A percentile compares a stretch with the other conserved stretches of the same genome.
These are phyloP conservation scores for Fistulifera pelliculosa DNA, from an alignment of 108 stramenopile species.

Conservation along the genomic window DNA sequence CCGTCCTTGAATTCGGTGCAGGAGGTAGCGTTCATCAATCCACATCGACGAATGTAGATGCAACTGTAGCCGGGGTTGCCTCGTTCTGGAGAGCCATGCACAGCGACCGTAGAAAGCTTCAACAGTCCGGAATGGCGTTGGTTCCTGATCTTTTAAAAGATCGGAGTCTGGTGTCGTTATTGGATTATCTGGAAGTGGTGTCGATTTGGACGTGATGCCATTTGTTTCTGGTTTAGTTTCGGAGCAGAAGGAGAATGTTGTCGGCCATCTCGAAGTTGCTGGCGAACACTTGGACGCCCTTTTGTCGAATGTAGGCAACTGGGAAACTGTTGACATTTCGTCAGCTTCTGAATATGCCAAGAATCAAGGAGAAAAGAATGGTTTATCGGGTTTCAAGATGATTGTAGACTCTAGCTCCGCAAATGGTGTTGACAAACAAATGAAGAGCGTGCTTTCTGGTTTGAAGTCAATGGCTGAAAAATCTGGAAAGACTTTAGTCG, in stretches of 20 bases:
- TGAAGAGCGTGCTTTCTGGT: constrained; percentile 34
- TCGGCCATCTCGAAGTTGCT: constrained; percentile 49
- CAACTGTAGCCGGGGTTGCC: constrained; percentile 53
- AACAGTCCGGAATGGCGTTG: constrained; percentile 67
- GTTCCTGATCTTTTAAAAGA: constrained; percentile 76
- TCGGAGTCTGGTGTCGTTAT: constrained; percentile 63
- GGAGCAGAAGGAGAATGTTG: constrained; percentile 23
- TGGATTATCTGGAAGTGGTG: constrained; percentile 41
- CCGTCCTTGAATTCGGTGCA: constrained; percentile 67
- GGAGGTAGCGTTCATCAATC: constrained; percentile 62
- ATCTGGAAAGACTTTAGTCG: constrained; percentile 45
- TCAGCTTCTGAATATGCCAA: constrained; percentile 9
- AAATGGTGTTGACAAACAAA: constrained; percentile 39
- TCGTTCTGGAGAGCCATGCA: constrained; percentile 70
- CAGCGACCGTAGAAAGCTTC: constrained; percentile 31
- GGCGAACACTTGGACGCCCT: constrained; percentile 31
- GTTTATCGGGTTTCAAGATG: constrained; percentile 44
- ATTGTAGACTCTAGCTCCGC: constrained; percentile 36
- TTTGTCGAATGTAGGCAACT: constrained; percentile 6
- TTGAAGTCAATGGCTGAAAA: constrained; percentile 24
- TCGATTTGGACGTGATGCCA: constrained; percentile 58
- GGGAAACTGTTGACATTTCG: neutral
- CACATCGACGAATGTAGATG: constrained; percentile 13
- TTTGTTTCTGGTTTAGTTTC: constrained; percentile 27
- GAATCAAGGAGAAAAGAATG: constrained; percentile 7